Conservation (phyloP, 1,284 basidiomycete species). For the Puccinia horiana region DNA sequence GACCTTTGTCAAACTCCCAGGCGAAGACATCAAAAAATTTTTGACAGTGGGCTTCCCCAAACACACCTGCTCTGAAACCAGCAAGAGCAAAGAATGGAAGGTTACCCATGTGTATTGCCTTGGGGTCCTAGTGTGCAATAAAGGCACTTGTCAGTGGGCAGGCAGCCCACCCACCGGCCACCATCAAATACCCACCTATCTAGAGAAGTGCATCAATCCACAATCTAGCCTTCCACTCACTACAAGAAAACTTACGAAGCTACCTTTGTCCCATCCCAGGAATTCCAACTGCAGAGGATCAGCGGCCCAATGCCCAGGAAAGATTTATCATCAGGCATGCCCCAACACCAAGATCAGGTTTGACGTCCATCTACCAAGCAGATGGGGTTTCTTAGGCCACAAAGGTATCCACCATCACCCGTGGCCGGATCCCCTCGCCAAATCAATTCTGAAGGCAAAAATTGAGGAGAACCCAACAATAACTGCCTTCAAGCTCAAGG, state of each 20-base stretch:
- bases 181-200: background rate
- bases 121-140: background rate
- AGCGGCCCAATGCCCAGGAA: background rate
- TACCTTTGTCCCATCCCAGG: background rate
- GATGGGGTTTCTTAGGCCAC: constrained; percentile 10
- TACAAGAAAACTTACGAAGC: background rate
- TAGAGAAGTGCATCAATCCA: too few relatives aligned
- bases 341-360: background rate
- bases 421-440: constrained; percentile 20
- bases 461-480: constrained; percentile 6
- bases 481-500: constrained; percentile 2
- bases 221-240: background rate
- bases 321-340: background rate
- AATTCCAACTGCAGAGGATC: background rate
- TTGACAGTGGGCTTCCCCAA: background rate
- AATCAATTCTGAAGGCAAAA: background rate
- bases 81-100: background rate
- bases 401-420: background rate
- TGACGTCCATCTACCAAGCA: background rate
- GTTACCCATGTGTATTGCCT: too few relatives aligned
- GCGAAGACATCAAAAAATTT: background rate
- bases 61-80: background rate
- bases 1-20: background rate
- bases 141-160: background rate
- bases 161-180: background rate